These are phyloP conservation scores for Trichothecium roseum DNA, from an alignment of 2,329 filamentous ascomycete genomes.

Conservation along the genomic window DNA sequence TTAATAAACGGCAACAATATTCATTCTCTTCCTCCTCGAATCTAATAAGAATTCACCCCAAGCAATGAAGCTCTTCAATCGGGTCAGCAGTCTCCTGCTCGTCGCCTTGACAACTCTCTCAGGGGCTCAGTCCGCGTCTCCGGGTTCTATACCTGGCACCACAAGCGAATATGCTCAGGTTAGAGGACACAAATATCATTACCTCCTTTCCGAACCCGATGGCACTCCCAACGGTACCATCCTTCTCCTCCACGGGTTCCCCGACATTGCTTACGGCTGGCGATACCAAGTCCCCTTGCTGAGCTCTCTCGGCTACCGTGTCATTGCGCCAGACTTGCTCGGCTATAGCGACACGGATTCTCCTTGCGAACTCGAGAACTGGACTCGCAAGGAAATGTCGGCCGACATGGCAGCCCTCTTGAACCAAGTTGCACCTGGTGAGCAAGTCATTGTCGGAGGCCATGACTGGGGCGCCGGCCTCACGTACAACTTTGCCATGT, in stretches of 20 bases:
- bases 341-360: slow-evolving; percentile 68
- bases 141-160: neutral
- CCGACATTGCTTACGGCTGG: slow-evolving; percentile 70
- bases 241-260: slow-evolving; percentile 58
- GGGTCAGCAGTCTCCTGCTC: too few relatives aligned
- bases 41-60: too few relatives aligned
- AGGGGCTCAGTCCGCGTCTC: too few relatives aligned
- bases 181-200: slow-evolving; percentile 43
- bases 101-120: too few relatives aligned
- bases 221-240: slow-evolving; percentile 26
- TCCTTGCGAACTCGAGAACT: slow-evolving; percentile 45
- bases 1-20: too few relatives aligned
- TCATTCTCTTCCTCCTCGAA: too few relatives aligned
- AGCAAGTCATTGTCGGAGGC: slow-evolving; percentile 60
- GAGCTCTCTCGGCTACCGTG: slow-evolving; percentile 55
- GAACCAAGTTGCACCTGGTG: slow-evolving; percentile 29
- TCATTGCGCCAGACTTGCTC: slow-evolving; percentile 71
- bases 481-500: slow-evolving; percentile 59
- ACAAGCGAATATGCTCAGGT: slow-evolving; percentile 3
- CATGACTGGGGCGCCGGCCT: slow-evolving; percentile 76
- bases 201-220: slow-evolving; percentile 36
- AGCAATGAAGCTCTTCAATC: too few relatives aligned
- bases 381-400: slow-evolving; percentile 58
- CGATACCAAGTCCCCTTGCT: slow-evolving; percentile 71
- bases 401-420: slow-evolving; percentile 63